A percentile compares a stretch with the other conserved stretches of the same genome.
Conservation (phyloP, 352 stramenopile genomes). For the Globisporangium solare region DNA sequence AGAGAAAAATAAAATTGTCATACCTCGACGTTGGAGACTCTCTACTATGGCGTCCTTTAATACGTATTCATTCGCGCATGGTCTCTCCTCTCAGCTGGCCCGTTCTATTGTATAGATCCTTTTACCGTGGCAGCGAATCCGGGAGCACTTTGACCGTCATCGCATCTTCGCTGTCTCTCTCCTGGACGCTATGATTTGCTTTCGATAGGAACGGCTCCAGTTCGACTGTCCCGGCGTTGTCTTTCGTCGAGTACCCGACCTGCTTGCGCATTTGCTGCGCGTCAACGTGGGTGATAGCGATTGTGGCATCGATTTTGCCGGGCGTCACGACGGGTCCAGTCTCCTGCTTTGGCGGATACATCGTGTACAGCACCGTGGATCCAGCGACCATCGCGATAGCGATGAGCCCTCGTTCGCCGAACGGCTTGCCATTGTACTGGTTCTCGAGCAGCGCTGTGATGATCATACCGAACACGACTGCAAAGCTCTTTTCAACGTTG, state of each 20-base stretch:
- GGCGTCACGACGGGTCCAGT: constrained; percentile 16
- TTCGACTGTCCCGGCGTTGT: constrained; percentile 24
- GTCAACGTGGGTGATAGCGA: constrained; percentile 10
- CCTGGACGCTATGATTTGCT: not conserved
- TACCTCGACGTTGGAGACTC: too few species aligned
- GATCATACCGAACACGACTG: constrained; percentile 75
- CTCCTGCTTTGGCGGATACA: constrained; percentile 42
- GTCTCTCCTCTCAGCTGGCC: too few species aligned
- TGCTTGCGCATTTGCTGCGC: constrained; percentile 1
- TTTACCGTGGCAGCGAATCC: not conserved
- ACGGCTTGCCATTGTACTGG: constrained; percentile 66
- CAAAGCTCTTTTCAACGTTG: constrained; percentile 84
- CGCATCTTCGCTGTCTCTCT: not conserved
- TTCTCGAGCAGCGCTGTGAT: constrained; percentile 71
- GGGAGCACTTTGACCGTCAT: not conserved
- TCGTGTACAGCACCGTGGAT: constrained; percentile 67
- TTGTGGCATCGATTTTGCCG: constrained; percentile 14
- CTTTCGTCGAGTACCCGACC: constrained; percentile 32
- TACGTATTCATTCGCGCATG: too few species aligned
- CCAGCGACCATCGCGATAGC: constrained; percentile 58
- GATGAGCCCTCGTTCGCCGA: constrained; percentile 45
- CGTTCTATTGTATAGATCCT: too few species aligned
- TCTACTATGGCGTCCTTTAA: too few species aligned
- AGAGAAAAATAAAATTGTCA: too few species aligned
- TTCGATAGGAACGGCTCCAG: constrained; percentile 38